phyloP scores from a whole-genome alignment of 1,139 yeast genomes.

The Yamadazyma membranifaciens region DNA sequence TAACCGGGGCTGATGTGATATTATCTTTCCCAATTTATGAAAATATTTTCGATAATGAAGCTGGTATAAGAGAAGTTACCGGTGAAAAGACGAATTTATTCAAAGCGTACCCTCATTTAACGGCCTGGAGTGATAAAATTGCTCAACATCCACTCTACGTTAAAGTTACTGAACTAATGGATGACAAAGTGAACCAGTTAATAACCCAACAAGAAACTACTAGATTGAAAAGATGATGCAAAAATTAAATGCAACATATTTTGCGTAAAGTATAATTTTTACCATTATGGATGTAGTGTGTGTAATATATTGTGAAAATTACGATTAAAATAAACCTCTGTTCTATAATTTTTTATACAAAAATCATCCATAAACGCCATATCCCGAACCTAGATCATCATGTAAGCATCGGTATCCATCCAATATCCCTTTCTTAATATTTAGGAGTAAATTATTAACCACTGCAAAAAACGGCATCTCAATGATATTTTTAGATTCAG shows the following conservation, averaged over 20 bases:
- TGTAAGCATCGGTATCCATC: too few species aligned
- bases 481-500: background rate
- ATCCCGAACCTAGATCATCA: too few species aligned
- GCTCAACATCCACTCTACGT: conserved; percentile 30
- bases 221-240: background rate
- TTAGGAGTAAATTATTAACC: too few species aligned
- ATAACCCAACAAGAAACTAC: conserved; percentile 8
- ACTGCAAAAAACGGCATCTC: background rate
- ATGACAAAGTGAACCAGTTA: conserved; percentile 22
- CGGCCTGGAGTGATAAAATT: conserved; percentile 39
- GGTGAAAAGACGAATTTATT: conserved; percentile 33
- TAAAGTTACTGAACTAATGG: conserved; percentile 30
- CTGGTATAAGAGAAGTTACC: conserved; percentile 33
- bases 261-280: background rate
- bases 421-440: too few species aligned
- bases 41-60: conserved; percentile 41
- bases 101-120: conserved; percentile 26
- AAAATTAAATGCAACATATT: too few species aligned
- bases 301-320: conserved; percentile 4
- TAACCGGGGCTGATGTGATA: conserved; percentile 62
- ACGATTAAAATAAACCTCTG: background rate
- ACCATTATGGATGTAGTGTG: background rate
- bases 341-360: too few species aligned
- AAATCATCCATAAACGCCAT: too few species aligned
- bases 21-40: conserved; percentile 46